phyloP scores from a whole-genome alignment of 2,329 filamentous ascomycete genomes.

The Fusarium continuum region DNA sequence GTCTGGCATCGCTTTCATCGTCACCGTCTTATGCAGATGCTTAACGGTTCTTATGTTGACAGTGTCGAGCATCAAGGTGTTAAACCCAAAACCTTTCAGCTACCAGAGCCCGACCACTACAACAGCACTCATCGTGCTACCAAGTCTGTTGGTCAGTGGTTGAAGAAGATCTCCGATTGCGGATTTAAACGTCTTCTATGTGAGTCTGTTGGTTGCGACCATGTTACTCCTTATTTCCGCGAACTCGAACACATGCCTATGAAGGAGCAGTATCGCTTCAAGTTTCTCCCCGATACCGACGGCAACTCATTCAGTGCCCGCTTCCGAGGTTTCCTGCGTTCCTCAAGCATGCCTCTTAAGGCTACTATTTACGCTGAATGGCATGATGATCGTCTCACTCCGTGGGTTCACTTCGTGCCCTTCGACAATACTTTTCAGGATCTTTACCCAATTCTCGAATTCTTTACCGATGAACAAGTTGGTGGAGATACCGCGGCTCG shows the following conservation, averaged over 20 bases:
- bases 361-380: slow-evolving; percentile 78
- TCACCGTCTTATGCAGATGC: slow-evolving; percentile 75
- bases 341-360: slow-evolving; percentile 73
- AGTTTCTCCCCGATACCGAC: slow-evolving; percentile 76
- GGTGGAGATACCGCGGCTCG: slow-evolving; percentile 64
- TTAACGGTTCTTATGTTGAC: slow-evolving; percentile 68
- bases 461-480: slow-evolving; percentile 64
- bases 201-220: slow-evolving; percentile 50
- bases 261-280: slow-evolving; percentile 62
- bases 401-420: slow-evolving; percentile 78
- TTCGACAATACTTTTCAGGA: slow-evolving; percentile 75
- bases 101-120: slow-evolving; percentile 56
- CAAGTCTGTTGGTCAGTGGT: slow-evolving; percentile 53
- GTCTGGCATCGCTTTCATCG: slow-evolving; percentile 76
- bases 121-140: slow-evolving; percentile 49
- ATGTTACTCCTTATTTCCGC: slow-evolving; percentile 50
- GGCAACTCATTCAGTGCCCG: slow-evolving; percentile 72
- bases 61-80: slow-evolving; percentile 54
- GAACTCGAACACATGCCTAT: slow-evolving; percentile 51
- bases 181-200: slow-evolving; percentile 58
- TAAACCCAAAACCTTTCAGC: slow-evolving; percentile 58
- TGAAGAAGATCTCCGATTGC: slow-evolving; percentile 52
- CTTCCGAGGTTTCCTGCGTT: slow-evolving; percentile 71
- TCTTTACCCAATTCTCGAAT: slow-evolving; percentile 71
- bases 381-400: slow-evolving; percentile 74